Conservation (phyloP, 176 grass and related monocot genomes). For the Avena eriantha region DNA sequence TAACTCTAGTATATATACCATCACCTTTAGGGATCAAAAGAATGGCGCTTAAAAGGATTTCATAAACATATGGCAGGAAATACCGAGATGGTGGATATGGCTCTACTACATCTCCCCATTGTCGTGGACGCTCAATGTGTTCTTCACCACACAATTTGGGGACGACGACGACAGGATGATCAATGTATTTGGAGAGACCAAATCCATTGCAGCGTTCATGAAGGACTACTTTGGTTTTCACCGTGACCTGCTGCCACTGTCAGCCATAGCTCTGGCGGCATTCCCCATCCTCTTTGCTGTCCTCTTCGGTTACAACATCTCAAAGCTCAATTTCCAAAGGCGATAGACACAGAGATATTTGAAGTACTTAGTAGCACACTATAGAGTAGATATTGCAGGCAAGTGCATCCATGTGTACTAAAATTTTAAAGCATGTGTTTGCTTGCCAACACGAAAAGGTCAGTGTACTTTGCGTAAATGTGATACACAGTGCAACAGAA, state of each 20-base stretch:
- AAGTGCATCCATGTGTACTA: background rate
- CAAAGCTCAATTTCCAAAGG: constrained; percentile 80
- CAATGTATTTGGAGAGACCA: constrained; percentile 53
- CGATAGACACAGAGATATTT: constrained; percentile 38
- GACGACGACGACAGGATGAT: constrained; percentile 43
- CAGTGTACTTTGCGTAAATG: background rate
- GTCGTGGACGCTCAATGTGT: constrained; percentile 64
- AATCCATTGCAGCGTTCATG: constrained; percentile 56
- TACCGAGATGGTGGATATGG: constrained; percentile 93
- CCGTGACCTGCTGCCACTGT: constrained; percentile 52
- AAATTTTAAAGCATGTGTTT: background rate
- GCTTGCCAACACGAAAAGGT: background rate
- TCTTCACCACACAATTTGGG: constrained; percentile 78
- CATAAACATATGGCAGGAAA: constrained; percentile 62
- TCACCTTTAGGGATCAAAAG: background rate
- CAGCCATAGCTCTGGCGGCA: constrained; percentile 45
- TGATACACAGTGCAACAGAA: background rate
- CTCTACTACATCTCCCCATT: constrained; percentile 64
- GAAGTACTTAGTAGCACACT: background rate
- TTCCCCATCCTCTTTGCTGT: constrained; percentile 62
- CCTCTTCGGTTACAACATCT: constrained; percentile 64
- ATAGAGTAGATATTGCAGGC: background rate
- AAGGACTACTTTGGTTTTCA: constrained; percentile 71
- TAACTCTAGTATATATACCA: background rate
- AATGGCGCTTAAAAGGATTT: background rate